Percentiles rank a stretch among this genome's conserved stretches.
These are phyloP conservation scores for Lepiota venenata DNA, from an alignment of 768 basidiomycete species.

Conservation along the genomic window DNA sequence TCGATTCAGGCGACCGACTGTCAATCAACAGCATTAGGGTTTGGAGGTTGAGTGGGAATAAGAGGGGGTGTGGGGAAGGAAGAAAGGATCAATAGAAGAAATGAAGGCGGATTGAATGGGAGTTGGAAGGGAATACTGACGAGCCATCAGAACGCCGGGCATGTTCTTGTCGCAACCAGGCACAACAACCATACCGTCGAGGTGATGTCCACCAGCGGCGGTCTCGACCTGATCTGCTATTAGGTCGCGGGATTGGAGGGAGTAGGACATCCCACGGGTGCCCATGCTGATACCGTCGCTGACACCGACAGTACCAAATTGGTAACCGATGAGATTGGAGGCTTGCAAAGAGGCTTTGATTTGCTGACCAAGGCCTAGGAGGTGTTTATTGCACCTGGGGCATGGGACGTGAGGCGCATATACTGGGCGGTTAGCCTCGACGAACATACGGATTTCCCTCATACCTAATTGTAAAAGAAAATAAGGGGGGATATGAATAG, in stretches of 20 bases:
- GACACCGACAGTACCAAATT: slow-evolving; percentile 96
- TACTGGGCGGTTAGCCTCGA: neutral
- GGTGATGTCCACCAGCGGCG: slow-evolving; percentile 94
- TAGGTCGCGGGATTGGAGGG: slow-evolving; percentile 95
- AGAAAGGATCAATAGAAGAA: slow-evolving; percentile 1
- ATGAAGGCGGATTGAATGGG: neutral
- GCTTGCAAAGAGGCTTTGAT: slow-evolving; percentile 77
- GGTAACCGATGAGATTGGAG: slow-evolving; percentile 84
- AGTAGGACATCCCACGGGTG: slow-evolving; percentile 89
- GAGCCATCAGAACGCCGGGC: slow-evolving; percentile 98
- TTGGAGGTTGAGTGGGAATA: slow-evolving; percentile 15
- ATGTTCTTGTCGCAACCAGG: slow-evolving; percentile 99
- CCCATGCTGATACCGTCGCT: slow-evolving; percentile 99
- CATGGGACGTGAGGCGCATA: slow-evolving; percentile 7
- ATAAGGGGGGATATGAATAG: neutral
- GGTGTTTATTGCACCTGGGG: slow-evolving; percentile 91
- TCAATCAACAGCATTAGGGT: neutral
- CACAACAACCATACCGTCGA: slow-evolving; percentile 96
- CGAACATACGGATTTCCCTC: slow-evolving; percentile 95
- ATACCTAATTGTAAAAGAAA: slow-evolving; percentile 61
- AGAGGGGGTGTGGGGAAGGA: slow-evolving; percentile 4
- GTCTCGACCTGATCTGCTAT: slow-evolving; percentile 98
- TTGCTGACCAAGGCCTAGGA: slow-evolving; percentile 84
- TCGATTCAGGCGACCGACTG: slow-evolving; percentile 92
- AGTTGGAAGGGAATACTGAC: slow-evolving; percentile 43